These are phyloP conservation scores for Microbotryum saponariae DNA, from an alignment of 1,284 basidiomycete species.

Conservation along the genomic window DNA sequence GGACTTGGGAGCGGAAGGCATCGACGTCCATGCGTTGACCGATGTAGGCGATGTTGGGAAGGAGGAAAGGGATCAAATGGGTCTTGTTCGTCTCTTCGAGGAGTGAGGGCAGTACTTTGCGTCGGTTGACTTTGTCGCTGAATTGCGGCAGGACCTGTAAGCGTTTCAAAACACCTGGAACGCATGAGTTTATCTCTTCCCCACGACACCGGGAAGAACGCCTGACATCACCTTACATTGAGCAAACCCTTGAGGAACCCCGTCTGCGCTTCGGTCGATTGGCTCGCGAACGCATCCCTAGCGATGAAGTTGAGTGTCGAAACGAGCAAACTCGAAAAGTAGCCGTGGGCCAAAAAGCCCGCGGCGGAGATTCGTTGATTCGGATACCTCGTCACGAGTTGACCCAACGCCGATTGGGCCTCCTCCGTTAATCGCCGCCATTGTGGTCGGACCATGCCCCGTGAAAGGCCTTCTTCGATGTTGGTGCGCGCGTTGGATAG, in stretches of 20 bases:
- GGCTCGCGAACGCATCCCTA: slow-evolving; percentile 86
- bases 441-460: slow-evolving; percentile 33
- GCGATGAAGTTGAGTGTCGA: slow-evolving; percentile 95
- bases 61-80: slow-evolving; percentile 82
- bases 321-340: slow-evolving; percentile 95
- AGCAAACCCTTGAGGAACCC: slow-evolving; percentile 53
- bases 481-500: slow-evolving; percentile 70
- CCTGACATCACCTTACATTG: not conserved
- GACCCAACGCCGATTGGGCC: slow-evolving; percentile 56
- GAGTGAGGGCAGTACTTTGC: slow-evolving; percentile 91
- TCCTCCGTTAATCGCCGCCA: slow-evolving; percentile 37
- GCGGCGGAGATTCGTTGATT: slow-evolving; percentile 64
- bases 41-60: slow-evolving; percentile 97
- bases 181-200: not conserved
- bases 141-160: slow-evolving; percentile 75
- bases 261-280: slow-evolving; percentile 89
- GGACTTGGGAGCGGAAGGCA: slow-evolving; percentile 72
- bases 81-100: slow-evolving; percentile 76
- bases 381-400: slow-evolving; percentile 70
- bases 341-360: slow-evolving; percentile 62
- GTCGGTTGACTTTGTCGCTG: slow-evolving; percentile 72
- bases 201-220: not conserved
- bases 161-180: no score
- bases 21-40: slow-evolving; percentile 60
- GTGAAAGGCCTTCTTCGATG: slow-evolving; percentile 50